phyloP scores from a whole-genome alignment of 1,284 basidiomycete species.

The Porodaedalea pini region DNA sequence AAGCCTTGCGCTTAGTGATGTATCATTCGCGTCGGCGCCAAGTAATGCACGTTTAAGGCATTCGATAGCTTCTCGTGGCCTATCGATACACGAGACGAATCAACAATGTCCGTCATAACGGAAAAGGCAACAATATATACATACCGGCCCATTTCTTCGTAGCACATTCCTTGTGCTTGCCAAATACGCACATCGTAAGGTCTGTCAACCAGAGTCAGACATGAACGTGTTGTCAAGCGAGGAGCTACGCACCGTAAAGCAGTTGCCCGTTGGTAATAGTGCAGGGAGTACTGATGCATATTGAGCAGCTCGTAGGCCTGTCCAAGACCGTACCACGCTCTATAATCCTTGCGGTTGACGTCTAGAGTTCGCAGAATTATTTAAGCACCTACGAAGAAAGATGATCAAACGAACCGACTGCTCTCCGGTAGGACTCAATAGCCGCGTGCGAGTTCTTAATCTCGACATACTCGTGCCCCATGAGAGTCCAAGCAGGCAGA shows the following conservation, averaged over 20 bases:
- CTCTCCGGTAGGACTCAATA: constrained; percentile 94
- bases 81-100: constrained; percentile 31
- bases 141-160: constrained; percentile 84
- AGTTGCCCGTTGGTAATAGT: constrained; percentile 96
- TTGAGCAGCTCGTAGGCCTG: constrained; percentile 96
- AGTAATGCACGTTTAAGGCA: constrained; percentile 87
- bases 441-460: constrained; percentile 99
- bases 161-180: constrained; percentile 92
- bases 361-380: constrained; percentile 43
- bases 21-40: constrained; percentile 79
- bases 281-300: constrained; percentile 94
- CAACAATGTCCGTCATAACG: background rate
- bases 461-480: constrained; percentile 99
- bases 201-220: constrained; percentile 38
- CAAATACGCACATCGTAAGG: constrained; percentile 97
- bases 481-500: constrained; percentile 96
- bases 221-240: constrained; percentile 15
- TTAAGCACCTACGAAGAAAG: constrained; percentile 1
- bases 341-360: constrained; percentile 93
- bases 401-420: constrained; percentile 70
- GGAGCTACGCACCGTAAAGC: constrained; percentile 66
- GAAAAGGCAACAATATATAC: constrained; percentile 22
- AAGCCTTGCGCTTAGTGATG: constrained; percentile 71
- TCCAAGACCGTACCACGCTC: constrained; percentile 98
- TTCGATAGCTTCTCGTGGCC: constrained; percentile 81